Evolutionary conservation across 768 basidiomycete genomes (phyloP).

Genomic region (Trametes gibbosa): DNA sequence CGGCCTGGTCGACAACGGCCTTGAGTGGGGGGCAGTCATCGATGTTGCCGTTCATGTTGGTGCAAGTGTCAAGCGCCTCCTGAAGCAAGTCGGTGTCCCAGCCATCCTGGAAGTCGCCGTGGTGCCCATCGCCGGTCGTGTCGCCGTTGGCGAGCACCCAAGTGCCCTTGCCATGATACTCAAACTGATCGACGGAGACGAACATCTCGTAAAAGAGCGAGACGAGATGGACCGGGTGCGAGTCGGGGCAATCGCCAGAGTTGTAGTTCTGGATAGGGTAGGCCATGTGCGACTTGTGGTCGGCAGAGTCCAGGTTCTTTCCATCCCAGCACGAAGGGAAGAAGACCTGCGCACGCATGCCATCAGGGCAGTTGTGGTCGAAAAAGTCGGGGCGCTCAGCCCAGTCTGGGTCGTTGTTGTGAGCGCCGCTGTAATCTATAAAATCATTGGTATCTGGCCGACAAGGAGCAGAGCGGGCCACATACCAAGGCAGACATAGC

Average conservation of each 20-base stretch:
- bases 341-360: constrained; percentile 30
- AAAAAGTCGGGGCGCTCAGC: constrained; percentile 22
- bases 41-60: constrained; percentile 23
- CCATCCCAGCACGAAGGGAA: constrained; percentile 41
- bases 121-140: constrained; percentile 22
- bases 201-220: constrained; percentile 27
- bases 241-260: constrained; percentile 23
- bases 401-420: constrained; percentile 23
- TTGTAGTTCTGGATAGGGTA: constrained; percentile 29
- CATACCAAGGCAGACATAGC: constrained; percentile 31
- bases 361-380: constrained; percentile 24
- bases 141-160: constrained; percentile 25
- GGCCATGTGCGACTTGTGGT: constrained; percentile 40
- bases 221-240: constrained; percentile 26
- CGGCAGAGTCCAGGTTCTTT: constrained; percentile 34
- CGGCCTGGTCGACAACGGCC: constrained; percentile 20
- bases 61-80: constrained; percentile 26
- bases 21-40: constrained; percentile 22
- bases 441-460: neutral
- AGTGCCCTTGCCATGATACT: constrained; percentile 20
- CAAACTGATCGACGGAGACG: constrained; percentile 18
- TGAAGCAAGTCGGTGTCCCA: constrained; percentile 26
- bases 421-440: constrained; percentile 21
- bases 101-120: constrained; percentile 26
- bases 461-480: neutral